phyloP scores from a whole-genome alignment of 2,329 filamentous ascomycete genomes.

The Hymenoscyphus albidus region DNA sequence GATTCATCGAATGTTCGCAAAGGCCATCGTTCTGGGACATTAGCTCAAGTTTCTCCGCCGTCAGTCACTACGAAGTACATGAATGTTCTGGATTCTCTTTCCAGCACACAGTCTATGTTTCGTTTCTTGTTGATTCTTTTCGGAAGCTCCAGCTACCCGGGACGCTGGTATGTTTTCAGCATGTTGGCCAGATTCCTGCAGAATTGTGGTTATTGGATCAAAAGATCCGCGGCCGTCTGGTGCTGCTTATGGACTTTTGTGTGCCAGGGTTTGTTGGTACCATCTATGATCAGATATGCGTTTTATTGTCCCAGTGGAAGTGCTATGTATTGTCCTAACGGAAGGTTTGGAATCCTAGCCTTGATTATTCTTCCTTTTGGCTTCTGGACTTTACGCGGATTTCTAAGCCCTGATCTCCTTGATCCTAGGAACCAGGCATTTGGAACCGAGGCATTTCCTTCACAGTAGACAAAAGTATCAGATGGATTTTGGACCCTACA shows the following conservation, averaged over 20 bases:
- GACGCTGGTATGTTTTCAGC: background rate
- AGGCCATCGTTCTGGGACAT: background rate
- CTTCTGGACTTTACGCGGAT: too few relatives aligned
- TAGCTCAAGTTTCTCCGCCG: background rate
- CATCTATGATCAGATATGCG: background rate
- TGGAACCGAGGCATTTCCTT: too few relatives aligned
- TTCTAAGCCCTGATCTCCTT: too few relatives aligned
- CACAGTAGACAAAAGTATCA: too few relatives aligned
- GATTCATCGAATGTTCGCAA: background rate
- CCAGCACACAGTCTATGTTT: background rate
- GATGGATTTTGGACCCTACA: too few relatives aligned
- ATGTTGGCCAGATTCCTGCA: background rate
- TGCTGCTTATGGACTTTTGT: background rate
- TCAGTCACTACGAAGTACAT: background rate
- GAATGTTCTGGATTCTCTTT: background rate
- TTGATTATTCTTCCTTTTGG: too few relatives aligned
- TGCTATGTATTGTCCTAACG: too few relatives aligned
- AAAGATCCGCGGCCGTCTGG: background rate
- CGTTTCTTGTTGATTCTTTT: background rate
- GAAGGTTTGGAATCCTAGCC: too few relatives aligned
- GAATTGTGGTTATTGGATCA: background rate
- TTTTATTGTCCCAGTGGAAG: background rate
- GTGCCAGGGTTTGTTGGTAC: background rate
- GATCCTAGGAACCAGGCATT: too few relatives aligned
- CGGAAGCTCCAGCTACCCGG: background rate